These are phyloP conservation scores for Bromus sterilis DNA, from an alignment of 176 grass and related monocot genomes.

Conservation along the genomic window DNA sequence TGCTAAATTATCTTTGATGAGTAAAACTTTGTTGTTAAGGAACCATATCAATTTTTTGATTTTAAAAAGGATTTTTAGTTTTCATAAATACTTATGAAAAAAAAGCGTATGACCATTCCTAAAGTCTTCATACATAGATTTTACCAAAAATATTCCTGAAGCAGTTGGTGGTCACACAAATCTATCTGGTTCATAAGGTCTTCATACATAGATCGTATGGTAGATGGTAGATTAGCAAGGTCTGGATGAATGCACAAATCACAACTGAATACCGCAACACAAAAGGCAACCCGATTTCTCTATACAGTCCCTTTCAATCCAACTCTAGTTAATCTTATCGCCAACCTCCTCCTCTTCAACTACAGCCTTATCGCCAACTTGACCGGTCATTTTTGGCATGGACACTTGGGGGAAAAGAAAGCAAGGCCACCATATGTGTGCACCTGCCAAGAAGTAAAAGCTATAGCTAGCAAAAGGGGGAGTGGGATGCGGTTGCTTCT, in stretches of 20 bases:
- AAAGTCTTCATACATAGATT: too few species aligned
- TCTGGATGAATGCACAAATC: neutral
- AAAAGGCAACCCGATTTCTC: neutral
- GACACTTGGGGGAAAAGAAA: neutral
- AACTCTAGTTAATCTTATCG: conserved; percentile 3
- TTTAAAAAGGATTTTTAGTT: too few species aligned
- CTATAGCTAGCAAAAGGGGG: neutral
- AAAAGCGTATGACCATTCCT: too few species aligned
- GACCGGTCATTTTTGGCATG: neutral
- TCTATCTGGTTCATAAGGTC: too few species aligned
- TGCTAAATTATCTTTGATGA: too few species aligned
- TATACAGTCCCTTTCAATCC: neutral
- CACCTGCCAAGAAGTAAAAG: neutral
- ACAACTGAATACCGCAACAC: neutral
- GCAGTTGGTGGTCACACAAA: too few species aligned
- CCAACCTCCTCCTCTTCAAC: neutral
- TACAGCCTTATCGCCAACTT: neutral
- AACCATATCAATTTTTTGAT: too few species aligned
- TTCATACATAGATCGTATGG: too few species aligned
- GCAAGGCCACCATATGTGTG: neutral
- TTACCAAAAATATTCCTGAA: too few species aligned
- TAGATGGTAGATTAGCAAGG: neutral
- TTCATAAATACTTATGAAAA: too few species aligned
- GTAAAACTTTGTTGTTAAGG: too few species aligned
- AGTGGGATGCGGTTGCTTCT: conserved; percentile 10